Base-by-base conservation (phyloP, 345 rosid species). In the Nasturtium officinale region DNA sequence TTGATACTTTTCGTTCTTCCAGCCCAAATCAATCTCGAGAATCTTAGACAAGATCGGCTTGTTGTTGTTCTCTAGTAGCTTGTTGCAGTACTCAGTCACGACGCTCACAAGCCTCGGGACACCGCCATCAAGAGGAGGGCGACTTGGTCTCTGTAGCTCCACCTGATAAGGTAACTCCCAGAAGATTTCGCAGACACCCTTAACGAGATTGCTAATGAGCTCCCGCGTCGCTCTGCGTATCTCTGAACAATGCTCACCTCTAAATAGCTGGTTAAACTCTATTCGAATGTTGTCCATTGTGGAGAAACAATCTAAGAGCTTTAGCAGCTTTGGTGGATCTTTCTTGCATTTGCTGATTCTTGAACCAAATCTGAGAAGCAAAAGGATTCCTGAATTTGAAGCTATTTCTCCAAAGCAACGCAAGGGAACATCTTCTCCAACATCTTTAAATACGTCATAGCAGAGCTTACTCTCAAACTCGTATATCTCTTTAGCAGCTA, bases 121-220 rank as follows among this genome's bases (percentile, higher is more conserved):
- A 38, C 80, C 76, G 0, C 87, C 87, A 28, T 91, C 85, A 52
- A 69, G 65, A 6, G 89, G 87, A 23, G 97, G 91, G 17, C 68
- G 35, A 11, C 60, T 80, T 61, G 65, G 71, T 82, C 97, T 85
- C 35, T 89, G 93, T 38, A 77, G 76, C 83, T 85, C 80, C 28
- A 91, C 93, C 40, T 91, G 95, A 32, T 38, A 54, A 25, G 92
- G 82, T 18, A 91, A 79, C 77, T 89, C 95, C 87, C 83, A 85
- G 80, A 91, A 94, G 65, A 94, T 84, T 38, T 87, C 90, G 48
- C 83, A 73, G 3, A 80, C 86, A 8, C 91, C 88, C 9, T 69
- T 67, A 20, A 94, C 87, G 5, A 89, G 88, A 50, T 83, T 67
- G 65, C 65, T 81, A 54, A 89, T 78, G 6, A 94, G 83, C 69